Evolutionary conservation across 148 eudicot species (phyloP).

Genomic region (Rhododendron ferrugineum): DNA sequence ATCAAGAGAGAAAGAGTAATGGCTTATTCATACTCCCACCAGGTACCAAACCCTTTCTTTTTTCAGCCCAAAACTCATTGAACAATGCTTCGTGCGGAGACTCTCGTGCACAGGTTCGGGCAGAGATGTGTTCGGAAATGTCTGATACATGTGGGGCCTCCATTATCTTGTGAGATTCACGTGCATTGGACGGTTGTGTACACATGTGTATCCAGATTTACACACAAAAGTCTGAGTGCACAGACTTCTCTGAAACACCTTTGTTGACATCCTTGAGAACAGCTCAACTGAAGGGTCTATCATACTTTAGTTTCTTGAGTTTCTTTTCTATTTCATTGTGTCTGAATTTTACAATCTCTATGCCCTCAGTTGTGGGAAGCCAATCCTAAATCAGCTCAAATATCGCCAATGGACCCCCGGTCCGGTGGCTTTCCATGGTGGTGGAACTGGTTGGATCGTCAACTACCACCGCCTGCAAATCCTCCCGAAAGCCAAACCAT

Average conservation of each 20-base stretch:
- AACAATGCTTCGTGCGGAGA: not conserved
- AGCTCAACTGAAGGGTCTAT: not conserved
- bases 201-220: not conserved
- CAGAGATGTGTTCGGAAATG: not conserved
- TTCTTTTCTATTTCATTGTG: not conserved
- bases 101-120: not conserved
- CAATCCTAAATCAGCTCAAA: constrained; percentile 50
- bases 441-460: constrained; percentile 96
- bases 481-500: constrained; percentile 37
- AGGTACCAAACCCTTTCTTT: constrained; percentile 30
- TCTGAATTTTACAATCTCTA: not conserved
- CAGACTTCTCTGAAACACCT: not conserved
- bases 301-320: not conserved
- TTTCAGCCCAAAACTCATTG: not conserved
- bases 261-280: not conserved
- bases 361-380: constrained; percentile 49
- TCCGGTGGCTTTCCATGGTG: constrained; percentile 89
- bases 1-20: constrained; percentile 83
- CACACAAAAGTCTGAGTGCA: not conserved
- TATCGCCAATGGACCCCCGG: constrained; percentile 38
- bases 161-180: not conserved
- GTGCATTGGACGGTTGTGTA: not conserved
- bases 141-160: not conserved
- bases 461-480: constrained; percentile 32
- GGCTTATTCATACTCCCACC: constrained; percentile 92